Conservation (phyloP, 2,329 filamentous ascomycete genomes). For the Claviceps sp. region DNA sequence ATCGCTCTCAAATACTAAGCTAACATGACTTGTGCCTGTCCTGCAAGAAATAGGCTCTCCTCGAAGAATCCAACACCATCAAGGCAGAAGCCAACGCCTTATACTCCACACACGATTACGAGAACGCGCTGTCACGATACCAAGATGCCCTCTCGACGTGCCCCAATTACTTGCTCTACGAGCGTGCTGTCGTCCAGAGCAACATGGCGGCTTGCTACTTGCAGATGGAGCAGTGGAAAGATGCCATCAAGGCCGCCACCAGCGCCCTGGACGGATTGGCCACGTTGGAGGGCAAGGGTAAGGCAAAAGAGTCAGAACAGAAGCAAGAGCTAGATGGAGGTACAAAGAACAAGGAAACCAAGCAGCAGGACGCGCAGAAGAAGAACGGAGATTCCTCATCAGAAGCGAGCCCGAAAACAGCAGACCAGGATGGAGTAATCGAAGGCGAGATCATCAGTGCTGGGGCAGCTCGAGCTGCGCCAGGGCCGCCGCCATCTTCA, state of each 20-base stretch:
- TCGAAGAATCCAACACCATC: constrained; percentile 56
- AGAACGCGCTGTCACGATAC: constrained; percentile 70
- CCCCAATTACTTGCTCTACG: constrained; percentile 76
- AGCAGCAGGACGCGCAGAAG: too few relatives aligned
- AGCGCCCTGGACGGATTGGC: constrained; percentile 62
- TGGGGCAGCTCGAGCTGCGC: constrained; percentile 39
- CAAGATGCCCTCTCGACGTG: constrained; percentile 66
- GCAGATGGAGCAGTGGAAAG: constrained; percentile 75
- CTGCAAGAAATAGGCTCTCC: constrained; percentile 38
- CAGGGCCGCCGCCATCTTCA: constrained; percentile 13
- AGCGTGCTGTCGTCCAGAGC: constrained; percentile 72
- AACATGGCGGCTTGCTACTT: constrained; percentile 86
- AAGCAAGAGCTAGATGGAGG: constrained; percentile 29
- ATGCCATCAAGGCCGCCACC: constrained; percentile 61
- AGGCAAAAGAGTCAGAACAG: constrained; percentile 24
- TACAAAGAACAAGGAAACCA: too few relatives aligned
- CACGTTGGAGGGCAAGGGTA: constrained; percentile 30
- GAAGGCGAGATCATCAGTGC: constrained; percentile 48
- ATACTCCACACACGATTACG: constrained; percentile 60
- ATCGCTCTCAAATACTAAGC: background rate
- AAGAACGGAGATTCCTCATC: background rate
- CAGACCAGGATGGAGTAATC: constrained; percentile 26
- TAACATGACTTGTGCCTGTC: background rate
- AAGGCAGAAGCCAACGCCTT: constrained; percentile 68
- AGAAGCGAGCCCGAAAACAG: constrained; percentile 16